These are phyloP conservation scores for Trebouxia sp. DNA, from an alignment of 139 green algal genomes.

Conservation along the genomic window DNA sequence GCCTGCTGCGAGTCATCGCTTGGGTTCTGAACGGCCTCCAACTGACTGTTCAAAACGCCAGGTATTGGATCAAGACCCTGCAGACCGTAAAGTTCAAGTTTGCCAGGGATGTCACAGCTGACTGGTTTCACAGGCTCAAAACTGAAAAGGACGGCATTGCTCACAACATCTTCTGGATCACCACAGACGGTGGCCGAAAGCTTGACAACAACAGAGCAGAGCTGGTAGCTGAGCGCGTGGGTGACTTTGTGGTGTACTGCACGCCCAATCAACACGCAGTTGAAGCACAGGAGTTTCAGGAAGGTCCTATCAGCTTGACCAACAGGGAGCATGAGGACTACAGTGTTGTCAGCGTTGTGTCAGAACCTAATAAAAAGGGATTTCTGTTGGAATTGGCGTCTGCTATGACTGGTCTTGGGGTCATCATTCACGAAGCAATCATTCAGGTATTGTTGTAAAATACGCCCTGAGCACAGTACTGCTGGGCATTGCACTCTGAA, in stretches of 20 bases:
- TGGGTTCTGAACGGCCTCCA: constrained; percentile 63
- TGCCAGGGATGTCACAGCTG: background rate
- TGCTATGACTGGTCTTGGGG: constrained; percentile 54
- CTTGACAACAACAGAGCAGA: constrained; percentile 42
- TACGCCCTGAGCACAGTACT: no score
- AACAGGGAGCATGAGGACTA: constrained; percentile 53
- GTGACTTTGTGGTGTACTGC: constrained; percentile 64
- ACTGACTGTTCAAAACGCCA: constrained; percentile 49
- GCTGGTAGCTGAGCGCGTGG: constrained; percentile 50
- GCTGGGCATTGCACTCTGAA: background rate
- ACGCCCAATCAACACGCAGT: constrained; percentile 37
- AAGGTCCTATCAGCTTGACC: constrained; percentile 38
- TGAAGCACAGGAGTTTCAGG: constrained; percentile 37
- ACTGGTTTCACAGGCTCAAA: constrained; percentile 22
- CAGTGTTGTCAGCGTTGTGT: constrained; percentile 46
- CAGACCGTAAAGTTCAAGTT: background rate
- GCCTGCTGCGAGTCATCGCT: constrained; percentile 54
- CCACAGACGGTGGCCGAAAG: constrained; percentile 41
- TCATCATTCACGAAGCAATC: constrained; percentile 50
- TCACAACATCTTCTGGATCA: constrained; percentile 59
- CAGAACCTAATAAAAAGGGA: constrained; percentile 17
- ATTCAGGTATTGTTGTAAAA: no score
- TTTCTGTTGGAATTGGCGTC: constrained; percentile 62
- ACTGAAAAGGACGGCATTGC: constrained; percentile 48
- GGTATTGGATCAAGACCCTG: background rate